Evolutionary conservation across 2,329 filamentous ascomycete genomes (phyloP).

Genomic region (Phaeosphaeriaceae sp.): DNA sequence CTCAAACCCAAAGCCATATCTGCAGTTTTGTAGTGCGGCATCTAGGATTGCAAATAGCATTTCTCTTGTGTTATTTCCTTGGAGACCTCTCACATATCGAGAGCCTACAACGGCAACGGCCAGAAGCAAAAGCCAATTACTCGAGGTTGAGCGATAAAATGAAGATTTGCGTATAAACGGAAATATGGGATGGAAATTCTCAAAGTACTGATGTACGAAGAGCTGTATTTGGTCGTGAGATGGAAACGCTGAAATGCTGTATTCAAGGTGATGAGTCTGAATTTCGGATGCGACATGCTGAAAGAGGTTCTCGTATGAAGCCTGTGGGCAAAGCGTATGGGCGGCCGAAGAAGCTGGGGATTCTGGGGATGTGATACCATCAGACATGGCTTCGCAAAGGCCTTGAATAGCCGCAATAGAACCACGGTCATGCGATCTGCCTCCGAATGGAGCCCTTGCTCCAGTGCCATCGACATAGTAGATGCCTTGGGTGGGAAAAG

Average conservation of each 20-base stretch:
- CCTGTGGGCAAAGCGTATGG: neutral
- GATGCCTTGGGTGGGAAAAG: constrained; percentile 6
- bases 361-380: neutral
- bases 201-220: constrained; percentile 34
- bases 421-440: constrained; percentile 7
- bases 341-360: neutral
- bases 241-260: constrained; percentile 23
- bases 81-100: constrained; percentile 20
- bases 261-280: constrained; percentile 4
- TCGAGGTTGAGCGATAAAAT: constrained; percentile 11
- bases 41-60: constrained; percentile 5
- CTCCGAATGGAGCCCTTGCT: constrained; percentile 21
- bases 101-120: constrained; percentile 37
- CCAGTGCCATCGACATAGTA: constrained; percentile 21
- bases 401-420: neutral
- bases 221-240: constrained; percentile 22
- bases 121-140: constrained; percentile 28
- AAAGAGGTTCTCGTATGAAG: constrained; percentile 10
- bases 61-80: neutral
- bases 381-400: neutral
- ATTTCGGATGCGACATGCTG: constrained; percentile 9
- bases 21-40: neutral
- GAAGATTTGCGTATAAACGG: constrained; percentile 36
- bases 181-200: constrained; percentile 34
- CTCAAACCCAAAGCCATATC: constrained; percentile 1